Conservation (phyloP, 352 stramenopile genomes). For the Globisporangium abappressorium region DNA sequence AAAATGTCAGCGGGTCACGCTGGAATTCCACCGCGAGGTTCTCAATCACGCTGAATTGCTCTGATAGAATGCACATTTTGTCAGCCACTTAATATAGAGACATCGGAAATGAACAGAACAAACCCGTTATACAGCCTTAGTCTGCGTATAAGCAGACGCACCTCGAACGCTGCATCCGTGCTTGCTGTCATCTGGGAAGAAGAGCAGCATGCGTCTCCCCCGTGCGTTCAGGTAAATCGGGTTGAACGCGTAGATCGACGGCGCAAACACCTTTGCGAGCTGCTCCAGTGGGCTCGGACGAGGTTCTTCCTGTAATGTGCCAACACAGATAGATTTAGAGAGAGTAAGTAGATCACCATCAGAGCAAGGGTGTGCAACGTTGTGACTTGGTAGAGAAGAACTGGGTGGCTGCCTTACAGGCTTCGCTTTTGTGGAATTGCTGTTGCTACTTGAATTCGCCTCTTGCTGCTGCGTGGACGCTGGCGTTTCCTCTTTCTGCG, state of each 20-base stretch:
- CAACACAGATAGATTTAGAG: not conserved
- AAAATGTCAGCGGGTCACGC: constrained; percentile 74
- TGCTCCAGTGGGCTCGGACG: constrained; percentile 38
- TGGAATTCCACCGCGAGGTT: constrained; percentile 65
- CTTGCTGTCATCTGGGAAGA: constrained; percentile 47
- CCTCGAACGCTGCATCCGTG: constrained; percentile 56
- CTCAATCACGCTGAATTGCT: constrained; percentile 68
- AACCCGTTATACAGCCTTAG: too few relatives aligned
- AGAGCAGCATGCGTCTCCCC: constrained; percentile 56
- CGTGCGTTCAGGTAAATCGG: constrained; percentile 58
- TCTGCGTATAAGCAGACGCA: constrained; percentile 12
- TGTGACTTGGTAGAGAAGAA: too few relatives aligned
- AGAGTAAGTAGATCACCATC: too few relatives aligned
- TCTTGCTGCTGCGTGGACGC: not conserved
- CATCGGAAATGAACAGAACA: too few relatives aligned
- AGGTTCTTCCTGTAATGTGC: constrained; percentile 14
- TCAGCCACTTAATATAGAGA: not conserved
- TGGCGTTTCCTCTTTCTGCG: constrained; percentile 13
- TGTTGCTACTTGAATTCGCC: constrained; percentile 5
- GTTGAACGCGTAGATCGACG: constrained; percentile 68
- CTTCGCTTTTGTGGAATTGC: not conserved
- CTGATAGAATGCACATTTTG: constrained; percentile 23
- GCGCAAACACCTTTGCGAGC: constrained; percentile 65
- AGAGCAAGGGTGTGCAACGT: too few relatives aligned
- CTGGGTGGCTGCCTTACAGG: not conserved